These are phyloP conservation scores for Nannizziopsis arthrosporioides DNA, from an alignment of 2,329 filamentous ascomycete species.

Conservation along the genomic window DNA sequence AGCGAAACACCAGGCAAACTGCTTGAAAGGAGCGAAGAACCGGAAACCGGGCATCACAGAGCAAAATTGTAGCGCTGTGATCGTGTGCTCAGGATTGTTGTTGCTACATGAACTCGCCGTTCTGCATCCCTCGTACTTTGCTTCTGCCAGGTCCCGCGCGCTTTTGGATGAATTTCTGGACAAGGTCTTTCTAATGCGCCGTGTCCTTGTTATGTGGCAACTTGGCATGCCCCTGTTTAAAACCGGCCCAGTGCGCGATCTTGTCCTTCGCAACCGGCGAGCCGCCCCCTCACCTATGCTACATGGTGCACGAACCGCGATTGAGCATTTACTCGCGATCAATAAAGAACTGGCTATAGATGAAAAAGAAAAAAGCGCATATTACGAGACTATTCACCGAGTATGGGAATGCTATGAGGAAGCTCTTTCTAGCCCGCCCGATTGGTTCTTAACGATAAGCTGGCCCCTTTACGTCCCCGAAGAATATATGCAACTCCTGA, in stretches of 20 bases:
- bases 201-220: slow-evolving; percentile 6
- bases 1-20: slow-evolving; percentile 18
- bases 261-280: neutral
- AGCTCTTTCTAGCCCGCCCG: slow-evolving; percentile 12
- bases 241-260: neutral
- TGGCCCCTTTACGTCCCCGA: slow-evolving; percentile 53
- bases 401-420: slow-evolving; percentile 16
- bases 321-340: neutral
- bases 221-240: slow-evolving; percentile 5
- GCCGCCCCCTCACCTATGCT: neutral
- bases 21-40: slow-evolving; percentile 7
- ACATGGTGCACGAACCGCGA: neutral
- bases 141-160: neutral
- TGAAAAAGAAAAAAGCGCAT: slow-evolving; percentile 14
- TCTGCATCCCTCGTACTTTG: slow-evolving; percentile 9
- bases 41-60: slow-evolving; percentile 20
- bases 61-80: slow-evolving; percentile 23
- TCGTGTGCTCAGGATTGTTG: slow-evolving; percentile 22
- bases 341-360: slow-evolving; percentile 1
- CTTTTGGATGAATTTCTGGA: slow-evolving; percentile 2
- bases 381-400: slow-evolving; percentile 15
- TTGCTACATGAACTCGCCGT: slow-evolving; percentile 22
- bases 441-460: slow-evolving; percentile 36
- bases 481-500: slow-evolving; percentile 51
- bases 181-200: slow-evolving; percentile 8